Conservation (phyloP, 1,284 basidiomycete genomes). For the Athelia sp. region DNA sequence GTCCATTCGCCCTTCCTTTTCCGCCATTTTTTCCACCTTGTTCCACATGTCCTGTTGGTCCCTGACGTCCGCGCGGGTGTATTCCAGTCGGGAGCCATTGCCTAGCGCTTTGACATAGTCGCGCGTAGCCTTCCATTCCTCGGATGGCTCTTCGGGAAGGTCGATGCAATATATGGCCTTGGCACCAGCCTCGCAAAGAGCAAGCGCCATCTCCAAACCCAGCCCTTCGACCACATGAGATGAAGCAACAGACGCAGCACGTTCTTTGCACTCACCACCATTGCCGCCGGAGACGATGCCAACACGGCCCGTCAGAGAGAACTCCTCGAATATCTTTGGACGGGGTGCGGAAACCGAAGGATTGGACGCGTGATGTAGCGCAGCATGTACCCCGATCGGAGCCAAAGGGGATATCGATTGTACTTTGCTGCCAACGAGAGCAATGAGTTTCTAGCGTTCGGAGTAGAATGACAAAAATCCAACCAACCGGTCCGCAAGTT, state of each 20-base stretch:
- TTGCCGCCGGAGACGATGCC: conserved; percentile 77
- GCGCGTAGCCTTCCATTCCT: conserved; percentile 59
- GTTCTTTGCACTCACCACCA: conserved; percentile 38
- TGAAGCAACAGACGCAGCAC: too few relatives aligned
- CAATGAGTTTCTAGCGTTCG: too few relatives aligned
- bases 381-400: conserved; percentile 58
- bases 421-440: neutral
- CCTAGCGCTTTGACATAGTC: conserved; percentile 48
- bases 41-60: conserved; percentile 57
- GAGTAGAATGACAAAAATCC: too few relatives aligned
- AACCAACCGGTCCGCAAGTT: too few relatives aligned
- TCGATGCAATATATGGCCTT: conserved; percentile 76
- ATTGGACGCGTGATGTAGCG: conserved; percentile 37
- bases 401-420: conserved; percentile 51
- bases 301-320: conserved; percentile 70
- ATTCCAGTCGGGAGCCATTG: conserved; percentile 52
- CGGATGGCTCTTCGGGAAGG: conserved; percentile 56
- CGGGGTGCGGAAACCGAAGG: conserved; percentile 28
- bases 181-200: conserved; percentile 74
- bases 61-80: conserved; percentile 60
- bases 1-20: conserved; percentile 63
- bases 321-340: conserved; percentile 64
- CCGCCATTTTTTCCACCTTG: conserved; percentile 53
- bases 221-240: conserved; percentile 25
- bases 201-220: conserved; percentile 79